phyloP scores from a whole-genome alignment of 2,329 filamentous ascomycete species.

The Colletotrichum camelliae region DNA sequence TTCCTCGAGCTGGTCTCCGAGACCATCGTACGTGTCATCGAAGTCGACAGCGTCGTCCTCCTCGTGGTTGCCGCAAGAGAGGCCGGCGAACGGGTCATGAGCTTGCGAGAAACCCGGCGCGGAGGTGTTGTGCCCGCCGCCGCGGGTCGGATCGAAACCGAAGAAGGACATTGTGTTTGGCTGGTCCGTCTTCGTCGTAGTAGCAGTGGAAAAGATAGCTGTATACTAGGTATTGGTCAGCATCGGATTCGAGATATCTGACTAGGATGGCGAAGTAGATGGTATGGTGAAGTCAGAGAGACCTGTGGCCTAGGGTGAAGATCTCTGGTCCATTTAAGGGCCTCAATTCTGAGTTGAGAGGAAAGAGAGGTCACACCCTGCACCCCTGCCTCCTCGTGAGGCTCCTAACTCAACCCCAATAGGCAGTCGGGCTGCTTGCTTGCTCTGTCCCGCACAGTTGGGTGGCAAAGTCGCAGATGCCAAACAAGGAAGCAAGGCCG shows the following conservation, averaged over 20 bases:
- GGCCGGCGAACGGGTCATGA: constrained; percentile 86
- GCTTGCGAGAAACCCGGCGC: constrained; percentile 83
- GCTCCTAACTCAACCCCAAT: neutral
- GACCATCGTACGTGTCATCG: constrained; percentile 95
- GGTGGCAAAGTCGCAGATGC: neutral
- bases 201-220: constrained; percentile 3
- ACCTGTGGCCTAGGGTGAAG: neutral
- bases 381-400: neutral
- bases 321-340: neutral
- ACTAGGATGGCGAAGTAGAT: neutral
- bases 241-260: neutral
- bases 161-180: constrained; percentile 81
- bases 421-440: neutral
- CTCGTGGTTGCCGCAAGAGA: constrained; percentile 70
- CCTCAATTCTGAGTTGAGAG: neutral
- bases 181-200: neutral
- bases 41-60: constrained; percentile 72
- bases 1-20: constrained; percentile 90
- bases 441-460: neutral
- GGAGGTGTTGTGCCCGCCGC: constrained; percentile 60
- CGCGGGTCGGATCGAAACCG: constrained; percentile 75
- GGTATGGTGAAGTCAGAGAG: neutral
- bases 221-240: constrained; percentile 15
- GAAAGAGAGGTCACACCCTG: neutral
- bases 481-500: neutral